Conservation (phyloP, 2,329 filamentous ascomycete species). For the Fusarium coffeatum region DNA sequence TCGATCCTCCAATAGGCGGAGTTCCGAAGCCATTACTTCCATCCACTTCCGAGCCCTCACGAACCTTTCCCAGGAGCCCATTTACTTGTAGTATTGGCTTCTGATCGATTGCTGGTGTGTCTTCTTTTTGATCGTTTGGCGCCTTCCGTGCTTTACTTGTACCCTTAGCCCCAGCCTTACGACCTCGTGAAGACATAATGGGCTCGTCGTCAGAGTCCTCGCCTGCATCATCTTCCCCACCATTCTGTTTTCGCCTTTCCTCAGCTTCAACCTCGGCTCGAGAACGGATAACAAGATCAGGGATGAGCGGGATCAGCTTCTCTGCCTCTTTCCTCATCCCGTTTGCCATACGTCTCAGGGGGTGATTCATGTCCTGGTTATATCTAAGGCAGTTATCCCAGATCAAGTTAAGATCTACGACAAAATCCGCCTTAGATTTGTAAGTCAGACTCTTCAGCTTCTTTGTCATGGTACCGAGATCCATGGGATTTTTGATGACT, state of each 20-base stretch:
- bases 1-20: constrained; percentile 77
- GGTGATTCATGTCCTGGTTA: constrained; percentile 89
- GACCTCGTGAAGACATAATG: constrained; percentile 96
- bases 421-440: constrained; percentile 94
- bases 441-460: constrained; percentile 86
- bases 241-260: constrained; percentile 85
- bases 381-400: constrained; percentile 98
- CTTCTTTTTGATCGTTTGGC: constrained; percentile 78
- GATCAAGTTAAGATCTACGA: constrained; percentile 91
- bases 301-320: constrained; percentile 94
- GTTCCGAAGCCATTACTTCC: constrained; percentile 89
- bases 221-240: constrained; percentile 81
- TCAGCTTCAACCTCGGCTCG: constrained; percentile 94
- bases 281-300: constrained; percentile 89
- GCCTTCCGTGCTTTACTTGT: constrained; percentile 82
- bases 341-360: constrained; percentile 89
- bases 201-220: constrained; percentile 98
- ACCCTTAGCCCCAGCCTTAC: constrained; percentile 83
- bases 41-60: constrained; percentile 84
- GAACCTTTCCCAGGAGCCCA: constrained; percentile 68
- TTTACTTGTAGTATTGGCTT: constrained; percentile 79
- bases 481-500: constrained; percentile 98
- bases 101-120: constrained; percentile 79
- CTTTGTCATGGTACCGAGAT: constrained; percentile 97
- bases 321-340: constrained; percentile 98